Evolutionary conservation across 768 basidiomycete genomes (phyloP), one percentile per base, ranked within the genome.

Genomic region (Leucocoprinus leucothites): DNA sequence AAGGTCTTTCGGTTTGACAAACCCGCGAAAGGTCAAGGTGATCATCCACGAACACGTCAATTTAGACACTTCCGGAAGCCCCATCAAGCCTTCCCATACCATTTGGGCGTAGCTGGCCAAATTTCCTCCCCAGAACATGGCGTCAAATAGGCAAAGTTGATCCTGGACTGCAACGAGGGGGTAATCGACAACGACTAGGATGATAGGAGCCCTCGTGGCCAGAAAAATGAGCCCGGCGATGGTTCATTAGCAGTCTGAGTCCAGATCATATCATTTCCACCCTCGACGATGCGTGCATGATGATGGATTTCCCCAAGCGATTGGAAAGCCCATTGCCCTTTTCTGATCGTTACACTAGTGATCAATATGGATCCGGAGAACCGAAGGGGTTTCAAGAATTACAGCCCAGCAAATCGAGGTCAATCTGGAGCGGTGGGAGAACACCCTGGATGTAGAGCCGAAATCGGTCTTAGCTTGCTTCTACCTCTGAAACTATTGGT

Each of bases 61-160:
- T 21, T 51, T 44, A 25, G 53, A 55, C 53, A 31, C 45, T 55
- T 48, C 44, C 38, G 53, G 53, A 55, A 48, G 46, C 48, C 31
- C 38, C 45, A 47, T 54, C 44, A 54, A 26, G 53, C 19, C 14
- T 44, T 16, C 34, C 51, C 42, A 45, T 45, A 54, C 21, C 35
- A 22, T 46, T n/a, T 45, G 25, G 34, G 38, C 35, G 45, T 41
- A 55, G 26, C 40, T 38, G 31, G 38, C 35, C 46, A 48, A 41
- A 21, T 36, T 24, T 54, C 48, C 48, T 22, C 47, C 48, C 51
- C 25, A 31, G 41, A 50, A 49, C 34, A 38, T 38, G 40, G 53
- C 18, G 31, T 6, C 46, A 28, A 9, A 28, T 25, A 28, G 5
- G 22, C 45, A 14, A 28, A 41, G 38, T 36, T 28, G 18, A 26